Base-by-base conservation (phyloP, 2,329 filamentous ascomycete genomes). In the Dryadomyces quercivorus region DNA sequence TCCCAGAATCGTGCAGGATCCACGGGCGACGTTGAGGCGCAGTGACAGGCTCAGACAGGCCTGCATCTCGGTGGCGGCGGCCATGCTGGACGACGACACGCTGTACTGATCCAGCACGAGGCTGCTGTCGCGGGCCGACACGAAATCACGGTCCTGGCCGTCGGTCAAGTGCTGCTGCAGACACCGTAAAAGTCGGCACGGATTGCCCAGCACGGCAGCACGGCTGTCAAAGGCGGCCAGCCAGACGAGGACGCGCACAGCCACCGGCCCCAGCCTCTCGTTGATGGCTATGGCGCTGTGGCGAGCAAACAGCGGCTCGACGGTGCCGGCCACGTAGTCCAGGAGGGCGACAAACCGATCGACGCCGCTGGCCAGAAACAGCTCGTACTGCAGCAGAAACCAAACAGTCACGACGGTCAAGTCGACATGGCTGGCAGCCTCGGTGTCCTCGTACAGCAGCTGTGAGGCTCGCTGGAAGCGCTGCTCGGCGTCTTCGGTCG, bases 311-410 rank as follows among this genome's bases (percentile, higher is more conserved):
- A 50, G 49, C 18, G 49, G 18, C 49, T 50, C 22, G 16, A 50
- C 49, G 13, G 20, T 22, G 49, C 9, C 36, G 31, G 31, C 49
- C 2, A 20, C 36, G 12, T 40, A 40, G 36, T 40, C 36, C 10
- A 40, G 38, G 18, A 43, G 38, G 8, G 36, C 38, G 10, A 44
- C 15, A n/a, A 51, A 51, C 1, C 38, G 18, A 2, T 18, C 15
- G 20, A 44, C 20, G 13, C n/a, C 50, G 10, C 15, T 10, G 12
- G 50, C 50, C 12, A 40, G 20, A 16, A 51, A 51, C 2, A 51
- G 38, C 21, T 51, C 38, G 21, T 51, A 44, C 34, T 51, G 50
- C 36, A 51, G 38, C 18, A 44, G 50, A 18, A 51, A 51, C 50
- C 38, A 44, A 3, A 40, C 36, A 8, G 36, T 40, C 10, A 40